Percentiles rank a stretch among this genome's conserved stretches.
These are phyloP conservation scores for Xylariaceae sp. DNA, from an alignment of 2,329 filamentous ascomycete species.

Conservation along the genomic window DNA sequence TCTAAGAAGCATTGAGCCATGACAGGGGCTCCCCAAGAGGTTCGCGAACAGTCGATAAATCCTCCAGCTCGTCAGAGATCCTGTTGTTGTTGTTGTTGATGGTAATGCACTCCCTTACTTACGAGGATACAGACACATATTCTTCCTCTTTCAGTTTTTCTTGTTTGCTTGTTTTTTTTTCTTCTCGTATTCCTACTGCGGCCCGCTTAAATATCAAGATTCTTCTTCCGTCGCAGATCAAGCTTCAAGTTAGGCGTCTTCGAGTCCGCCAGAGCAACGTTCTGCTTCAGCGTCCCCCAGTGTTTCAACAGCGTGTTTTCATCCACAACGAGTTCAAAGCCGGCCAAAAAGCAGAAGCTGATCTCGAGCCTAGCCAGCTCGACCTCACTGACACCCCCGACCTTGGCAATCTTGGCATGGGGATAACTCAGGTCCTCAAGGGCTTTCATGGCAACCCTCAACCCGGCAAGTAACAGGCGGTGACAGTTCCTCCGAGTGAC, in stretches of 20 bases:
- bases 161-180: too few relatives aligned
- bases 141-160: too few relatives aligned
- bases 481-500: slow-evolving; percentile 84
- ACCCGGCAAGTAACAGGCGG: slow-evolving; percentile 74
- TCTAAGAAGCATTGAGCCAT: too few relatives aligned
- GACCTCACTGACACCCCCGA: slow-evolving; percentile 78
- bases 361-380: slow-evolving; percentile 86
- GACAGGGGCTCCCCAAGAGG: too few relatives aligned
- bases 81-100: too few relatives aligned
- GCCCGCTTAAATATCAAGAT: background rate
- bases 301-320: slow-evolving; percentile 58
- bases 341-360: slow-evolving; percentile 80
- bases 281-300: slow-evolving; percentile 56
- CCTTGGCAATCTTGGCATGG: slow-evolving; percentile 76
- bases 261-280: slow-evolving; percentile 1
- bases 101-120: too few relatives aligned
- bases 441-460: slow-evolving; percentile 88
- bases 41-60: too few relatives aligned
- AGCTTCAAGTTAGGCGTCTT: slow-evolving; percentile 20
- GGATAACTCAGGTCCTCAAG: slow-evolving; percentile 89
- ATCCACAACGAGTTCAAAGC: slow-evolving; percentile 72
- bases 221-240: slow-evolving; percentile 16
- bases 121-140: too few relatives aligned
- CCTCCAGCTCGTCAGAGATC: too few relatives aligned
- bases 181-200: background rate